Evolutionary conservation across 495 filamentous ascomycete genomes (phyloP).

Genomic region (Daldinia caldariorum): DNA sequence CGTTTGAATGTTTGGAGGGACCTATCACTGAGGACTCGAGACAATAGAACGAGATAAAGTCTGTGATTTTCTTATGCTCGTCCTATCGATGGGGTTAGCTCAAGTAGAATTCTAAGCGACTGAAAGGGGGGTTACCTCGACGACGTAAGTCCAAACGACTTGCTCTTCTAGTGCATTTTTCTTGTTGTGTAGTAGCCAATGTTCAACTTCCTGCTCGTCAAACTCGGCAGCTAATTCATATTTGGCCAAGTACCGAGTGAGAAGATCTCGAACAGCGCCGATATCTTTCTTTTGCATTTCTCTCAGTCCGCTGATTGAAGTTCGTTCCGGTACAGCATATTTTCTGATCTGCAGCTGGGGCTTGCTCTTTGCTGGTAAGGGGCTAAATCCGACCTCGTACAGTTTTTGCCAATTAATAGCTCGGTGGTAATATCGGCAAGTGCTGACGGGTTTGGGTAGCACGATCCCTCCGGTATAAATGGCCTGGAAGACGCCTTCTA

Average conservation of each 20-base stretch:
- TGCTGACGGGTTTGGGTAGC: conserved; percentile 87
- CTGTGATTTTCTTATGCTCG: conserved; percentile 78
- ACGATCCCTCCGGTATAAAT: conserved; percentile 94
- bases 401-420: conserved; percentile 94
- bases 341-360: conserved; percentile 80
- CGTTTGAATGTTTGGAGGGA: conserved; percentile 74
- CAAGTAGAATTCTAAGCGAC: background rate
- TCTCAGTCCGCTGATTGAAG: conserved; percentile 76
- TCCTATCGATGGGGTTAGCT: conserved; percentile 47
- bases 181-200: conserved; percentile 82
- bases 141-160: conserved; percentile 91
- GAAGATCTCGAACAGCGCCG: conserved; percentile 76
- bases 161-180: conserved; percentile 70
- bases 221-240: conserved; percentile 88
- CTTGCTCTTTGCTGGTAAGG: conserved; percentile 80
- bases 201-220: conserved; percentile 77
- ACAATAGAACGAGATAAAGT: conserved; percentile 95
- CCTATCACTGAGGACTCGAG: conserved; percentile 92
- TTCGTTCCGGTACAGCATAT: conserved; percentile 77
- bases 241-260: conserved; percentile 79
- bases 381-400: conserved; percentile 90
- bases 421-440: conserved; percentile 94
- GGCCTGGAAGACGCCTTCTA: conserved; percentile 85
- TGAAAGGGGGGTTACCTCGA: conserved; percentile 68
- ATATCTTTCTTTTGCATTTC: conserved; percentile 84